These are phyloP conservation scores for Ophiostoma montium DNA, from an alignment of 2,329 filamentous ascomycete species.

Conservation along the genomic window DNA sequence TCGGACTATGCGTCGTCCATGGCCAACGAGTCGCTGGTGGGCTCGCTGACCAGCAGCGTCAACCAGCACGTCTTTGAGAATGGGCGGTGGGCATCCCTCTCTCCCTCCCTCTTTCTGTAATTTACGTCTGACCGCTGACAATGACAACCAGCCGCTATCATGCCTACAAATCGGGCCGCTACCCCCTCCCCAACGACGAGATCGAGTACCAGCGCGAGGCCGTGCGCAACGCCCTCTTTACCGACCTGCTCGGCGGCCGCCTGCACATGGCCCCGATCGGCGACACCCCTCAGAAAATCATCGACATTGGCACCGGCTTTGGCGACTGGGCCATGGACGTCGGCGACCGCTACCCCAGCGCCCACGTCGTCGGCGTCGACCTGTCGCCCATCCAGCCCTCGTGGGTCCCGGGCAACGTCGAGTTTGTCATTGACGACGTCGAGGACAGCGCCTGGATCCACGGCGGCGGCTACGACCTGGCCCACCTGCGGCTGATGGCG, in stretches of 20 bases:
- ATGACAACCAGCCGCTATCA: constrained; percentile 16
- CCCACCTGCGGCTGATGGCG: constrained; percentile 43
- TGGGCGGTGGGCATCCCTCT: constrained; percentile 16
- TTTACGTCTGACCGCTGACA: too few relatives aligned
- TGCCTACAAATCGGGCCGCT: constrained; percentile 15
- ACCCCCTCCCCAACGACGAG: constrained; percentile 26
- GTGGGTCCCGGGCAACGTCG: constrained; percentile 27
- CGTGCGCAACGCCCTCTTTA: constrained; percentile 38
- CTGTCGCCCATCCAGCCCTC: constrained; percentile 30
- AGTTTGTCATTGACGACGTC: constrained; percentile 19
- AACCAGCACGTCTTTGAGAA: constrained; percentile 24
- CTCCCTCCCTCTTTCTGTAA: neutral
- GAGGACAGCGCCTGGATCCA: constrained; percentile 38
- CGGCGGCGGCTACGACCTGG: constrained; percentile 37
- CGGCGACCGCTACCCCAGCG: constrained; percentile 17
- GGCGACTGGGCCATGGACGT: constrained; percentile 18
- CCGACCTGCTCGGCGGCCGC: constrained; percentile 31
- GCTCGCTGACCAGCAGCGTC: constrained; percentile 27
- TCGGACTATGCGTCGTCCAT: constrained; percentile 27
- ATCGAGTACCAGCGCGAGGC: constrained; percentile 29
- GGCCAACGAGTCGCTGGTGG: constrained; percentile 20
- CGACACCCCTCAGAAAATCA: constrained; percentile 10
- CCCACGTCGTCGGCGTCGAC: constrained; percentile 30
- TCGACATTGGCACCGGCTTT: constrained; percentile 18
- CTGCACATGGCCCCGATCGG: constrained; percentile 34